A percentile compares a stretch with the other conserved stretches of the same genome.
These are phyloP conservation scores for Hypoxylon subgilvum DNA, from an alignment of 495 filamentous ascomycete species.

Conservation along the genomic window DNA sequence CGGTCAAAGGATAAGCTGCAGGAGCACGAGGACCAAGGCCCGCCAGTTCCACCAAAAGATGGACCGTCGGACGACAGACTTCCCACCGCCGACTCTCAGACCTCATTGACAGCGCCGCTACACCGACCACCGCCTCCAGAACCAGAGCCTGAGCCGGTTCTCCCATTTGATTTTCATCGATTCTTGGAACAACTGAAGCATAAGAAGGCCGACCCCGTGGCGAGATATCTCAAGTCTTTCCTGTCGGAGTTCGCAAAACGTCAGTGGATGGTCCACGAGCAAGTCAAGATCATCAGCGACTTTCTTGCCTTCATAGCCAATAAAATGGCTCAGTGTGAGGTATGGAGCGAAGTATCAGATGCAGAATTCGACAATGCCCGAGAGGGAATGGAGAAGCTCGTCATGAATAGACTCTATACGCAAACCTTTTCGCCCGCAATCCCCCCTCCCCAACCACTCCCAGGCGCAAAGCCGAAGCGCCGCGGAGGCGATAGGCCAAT, in stretches of 20 bases:
- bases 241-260: conserved; percentile 93
- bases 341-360: conserved; percentile 95
- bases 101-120: conserved; percentile 61
- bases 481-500: conserved; percentile 70
- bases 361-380: conserved; percentile 97
- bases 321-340: conserved; percentile 98
- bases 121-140: conserved; percentile 76
- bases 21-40: conserved; percentile 52
- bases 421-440: conserved; percentile 98
- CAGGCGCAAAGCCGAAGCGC: conserved; percentile 70
- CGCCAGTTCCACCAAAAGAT: conserved; percentile 60
- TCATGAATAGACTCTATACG: conserved; percentile 96
- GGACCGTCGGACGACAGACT: conserved; percentile 48
- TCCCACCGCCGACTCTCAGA: conserved; percentile 45
- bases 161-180: conserved; percentile 97
- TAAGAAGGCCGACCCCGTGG: conserved; percentile 94
- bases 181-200: conserved; percentile 95
- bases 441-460: conserved; percentile 75
- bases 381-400: conserved; percentile 99
- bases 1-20: conserved; percentile 47
- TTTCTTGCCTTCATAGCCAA: conserved; percentile 97
- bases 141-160: conserved; percentile 85
- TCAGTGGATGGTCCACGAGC: conserved; percentile 99
- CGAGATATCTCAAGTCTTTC: conserved; percentile 93
- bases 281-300: conserved; percentile 97